Base-by-base conservation (phyloP, 805 yeast genomes). In the Phaffomyces opuntiae region DNA sequence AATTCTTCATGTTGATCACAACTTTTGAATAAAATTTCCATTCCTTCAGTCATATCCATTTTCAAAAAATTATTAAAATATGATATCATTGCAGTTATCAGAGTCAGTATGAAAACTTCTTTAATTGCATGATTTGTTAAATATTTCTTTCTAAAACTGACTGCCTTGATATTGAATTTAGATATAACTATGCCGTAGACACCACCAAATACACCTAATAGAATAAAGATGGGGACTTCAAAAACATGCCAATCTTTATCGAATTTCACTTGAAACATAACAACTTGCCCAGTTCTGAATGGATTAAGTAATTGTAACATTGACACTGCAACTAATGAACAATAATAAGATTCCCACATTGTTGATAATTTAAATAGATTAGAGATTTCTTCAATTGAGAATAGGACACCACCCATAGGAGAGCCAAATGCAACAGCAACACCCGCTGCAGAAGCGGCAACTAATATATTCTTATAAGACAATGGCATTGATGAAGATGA, bases 381-480 rank as follows among this genome's bases (percentile, higher is more conserved):
- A 0, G 93, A 78, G 29, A 93, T 88, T 55, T 93, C 99, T 61
- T 93, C 99, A 48, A 93, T 75, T 12, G 95, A 81, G 62, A 95
- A 93, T 36, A 93, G 65, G 1, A 93, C 98, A 14, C 99, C 99
- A 25, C 96, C 96, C 69, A 91, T 88, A 0, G 99, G 99, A 12
- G 90, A 79, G 0, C 96, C 98, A 69, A 93, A 93, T 0, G 98
- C 99, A 9, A 93, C 98, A 0, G 98, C 98, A 9, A 93, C 98
- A 44, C 99, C 99, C 1, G 99, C 96, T 4, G 96, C 98, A 9
- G 96, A 77, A 4, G 96, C 83, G 0, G 99, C 96, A 1, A 91
- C 81, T 44, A 93, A 66, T 44, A 56, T 55, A 37, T 56, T 59
- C 37, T 55, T 53, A 37, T 50, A 52, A 36, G 59, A 50, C 35